Evolutionary conservation across 257 asterid genomes (phyloP).

Genomic region (Plantago major): DNA sequence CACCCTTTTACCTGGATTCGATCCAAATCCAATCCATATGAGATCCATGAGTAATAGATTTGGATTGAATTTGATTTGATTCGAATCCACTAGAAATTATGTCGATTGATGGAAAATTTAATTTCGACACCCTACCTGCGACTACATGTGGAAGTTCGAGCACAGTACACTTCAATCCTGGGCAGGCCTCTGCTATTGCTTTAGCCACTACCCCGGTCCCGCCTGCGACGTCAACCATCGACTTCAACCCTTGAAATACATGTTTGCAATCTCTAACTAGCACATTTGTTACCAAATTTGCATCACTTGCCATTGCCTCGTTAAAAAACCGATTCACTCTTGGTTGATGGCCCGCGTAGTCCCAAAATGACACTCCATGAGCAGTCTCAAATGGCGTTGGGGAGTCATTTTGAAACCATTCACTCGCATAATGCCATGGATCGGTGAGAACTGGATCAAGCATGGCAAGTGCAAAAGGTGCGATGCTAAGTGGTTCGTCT

Average conservation of each 20-base stretch:
- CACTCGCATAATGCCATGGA: slow-evolving; percentile 16
- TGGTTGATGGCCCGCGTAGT: slow-evolving; percentile 9
- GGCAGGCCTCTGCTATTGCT: slow-evolving; percentile 18
- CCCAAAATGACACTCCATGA: slow-evolving; percentile 23
- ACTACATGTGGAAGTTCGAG: slow-evolving; percentile 16
- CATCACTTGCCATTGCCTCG: slow-evolving; percentile 31
- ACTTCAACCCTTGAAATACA: slow-evolving; percentile 25
- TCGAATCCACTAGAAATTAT: too few species aligned
- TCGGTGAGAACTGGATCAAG: slow-evolving; percentile 7
- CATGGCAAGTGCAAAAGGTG: slow-evolving; percentile 3
- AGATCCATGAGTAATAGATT: too few species aligned
- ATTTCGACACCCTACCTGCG: slow-evolving; percentile 2
- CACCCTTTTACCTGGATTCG: too few species aligned
- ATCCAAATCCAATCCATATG: too few species aligned
- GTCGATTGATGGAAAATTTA: too few species aligned
- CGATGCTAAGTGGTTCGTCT: slow-evolving; percentile 8
- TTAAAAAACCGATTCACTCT: slow-evolving; percentile 20
- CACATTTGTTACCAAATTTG: slow-evolving; percentile 13
- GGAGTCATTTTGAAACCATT: slow-evolving; percentile 21
- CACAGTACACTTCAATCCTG: slow-evolving; percentile 7
- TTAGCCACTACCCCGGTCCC: slow-evolving; percentile 24
- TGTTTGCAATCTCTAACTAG: slow-evolving; percentile 16
- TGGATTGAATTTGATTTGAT: too few species aligned
- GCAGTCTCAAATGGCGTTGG: slow-evolving; percentile 12
- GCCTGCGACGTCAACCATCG: slow-evolving; percentile 29